A percentile compares a stretch with the other conserved stretches of the same genome.
Evolutionary conservation across 1,139 yeast species (phyloP).

Genomic region (Lodderomyces oxycetoniae): DNA sequence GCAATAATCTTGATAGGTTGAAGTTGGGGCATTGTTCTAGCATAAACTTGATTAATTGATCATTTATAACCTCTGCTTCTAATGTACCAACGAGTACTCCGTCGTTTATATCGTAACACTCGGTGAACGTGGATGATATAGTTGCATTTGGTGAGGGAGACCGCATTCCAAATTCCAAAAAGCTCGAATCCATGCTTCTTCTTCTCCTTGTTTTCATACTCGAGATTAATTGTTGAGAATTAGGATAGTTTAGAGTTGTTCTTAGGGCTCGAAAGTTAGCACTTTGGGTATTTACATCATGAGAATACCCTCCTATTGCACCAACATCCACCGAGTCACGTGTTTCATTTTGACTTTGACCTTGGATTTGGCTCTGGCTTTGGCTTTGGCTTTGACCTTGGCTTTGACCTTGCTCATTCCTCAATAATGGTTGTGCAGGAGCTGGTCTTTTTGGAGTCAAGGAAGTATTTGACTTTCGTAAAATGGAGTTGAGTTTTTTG

Average conservation of each 20-base stretch:
- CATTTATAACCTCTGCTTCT: conserved; percentile 23
- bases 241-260: conserved; percentile 5
- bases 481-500: background rate
- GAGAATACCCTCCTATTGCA: no score
- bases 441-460: conserved; percentile 10
- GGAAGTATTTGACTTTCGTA: background rate
- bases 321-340: no score
- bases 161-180: conserved; percentile 4
- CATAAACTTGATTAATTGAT: conserved; percentile 27
- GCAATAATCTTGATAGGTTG: conserved; percentile 23
- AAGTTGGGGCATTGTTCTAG: conserved; percentile 22
- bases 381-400: no score
- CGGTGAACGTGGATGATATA: conserved; percentile 17
- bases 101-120: conserved; percentile 9
- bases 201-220: background rate
- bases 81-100: conserved; percentile 13
- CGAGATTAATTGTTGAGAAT: background rate
- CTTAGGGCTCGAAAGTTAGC: conserved; percentile 7
- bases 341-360: no score
- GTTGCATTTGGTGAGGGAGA: conserved; percentile 21
- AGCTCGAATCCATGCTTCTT: conserved; percentile 3
- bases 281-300: no score
- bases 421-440: conserved; percentile 6
- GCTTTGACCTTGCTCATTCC: background rate
- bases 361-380: no score